phyloP scores from a whole-genome alignment of 768 basidiomycete species.

The Suillus variegatus region DNA sequence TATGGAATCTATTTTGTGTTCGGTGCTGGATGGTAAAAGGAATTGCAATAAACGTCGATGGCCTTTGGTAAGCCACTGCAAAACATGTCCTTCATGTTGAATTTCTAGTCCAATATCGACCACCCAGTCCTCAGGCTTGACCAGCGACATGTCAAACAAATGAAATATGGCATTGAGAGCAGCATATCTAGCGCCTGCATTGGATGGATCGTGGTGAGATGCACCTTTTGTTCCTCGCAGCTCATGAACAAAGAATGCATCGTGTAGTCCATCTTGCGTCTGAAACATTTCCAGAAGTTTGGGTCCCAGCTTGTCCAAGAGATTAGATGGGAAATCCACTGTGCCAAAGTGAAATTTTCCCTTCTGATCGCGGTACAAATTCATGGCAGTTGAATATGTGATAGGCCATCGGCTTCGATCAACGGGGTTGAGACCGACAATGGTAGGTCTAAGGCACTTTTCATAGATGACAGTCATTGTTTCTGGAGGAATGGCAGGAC shows the following conservation, averaged over 20 bases:
- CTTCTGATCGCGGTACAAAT: background rate
- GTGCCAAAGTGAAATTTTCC: constrained; percentile 2
- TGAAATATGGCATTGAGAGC: too few relatives aligned
- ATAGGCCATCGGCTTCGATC: constrained; percentile 11
- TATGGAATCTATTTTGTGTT: background rate
- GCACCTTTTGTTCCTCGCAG: too few relatives aligned
- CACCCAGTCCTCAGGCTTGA: background rate
- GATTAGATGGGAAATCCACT: background rate
- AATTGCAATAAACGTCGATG: background rate
- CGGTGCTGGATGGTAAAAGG: background rate
- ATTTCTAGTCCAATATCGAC: background rate
- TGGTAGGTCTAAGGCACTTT: constrained; percentile 1
- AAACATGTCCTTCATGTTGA: background rate
- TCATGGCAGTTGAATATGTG: background rate
- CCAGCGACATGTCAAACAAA: background rate
- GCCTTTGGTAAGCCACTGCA: background rate
- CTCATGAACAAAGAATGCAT: background rate
- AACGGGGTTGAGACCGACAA: constrained; percentile 5
- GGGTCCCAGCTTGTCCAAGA: background rate
- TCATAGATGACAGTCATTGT: constrained; percentile 8
- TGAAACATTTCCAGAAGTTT: background rate
- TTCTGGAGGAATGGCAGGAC: background rate
- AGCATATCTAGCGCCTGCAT: fast-evolving
- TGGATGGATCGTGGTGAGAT: too few relatives aligned
- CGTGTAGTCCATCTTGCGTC: background rate